Conservation (phyloP, 345 rosid species). For the Eutrema yunnanense region DNA sequence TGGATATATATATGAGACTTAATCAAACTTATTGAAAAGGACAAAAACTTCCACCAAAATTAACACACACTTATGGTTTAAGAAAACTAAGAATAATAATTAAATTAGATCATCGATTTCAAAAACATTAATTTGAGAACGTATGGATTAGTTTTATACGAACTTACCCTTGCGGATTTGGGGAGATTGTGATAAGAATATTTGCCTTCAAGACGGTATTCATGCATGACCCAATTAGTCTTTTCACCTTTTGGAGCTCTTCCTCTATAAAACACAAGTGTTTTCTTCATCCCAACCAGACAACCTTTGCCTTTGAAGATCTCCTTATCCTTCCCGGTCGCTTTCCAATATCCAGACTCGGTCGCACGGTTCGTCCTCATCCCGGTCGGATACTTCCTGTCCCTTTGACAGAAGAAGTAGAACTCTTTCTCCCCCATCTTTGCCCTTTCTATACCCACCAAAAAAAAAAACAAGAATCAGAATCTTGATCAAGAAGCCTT, state of each 20-base stretch:
- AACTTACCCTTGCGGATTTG: constrained; percentile 56
- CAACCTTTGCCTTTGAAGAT: constrained; percentile 47
- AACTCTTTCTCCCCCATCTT: constrained; percentile 96
- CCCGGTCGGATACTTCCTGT: constrained; percentile 91
- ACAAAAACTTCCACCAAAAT: constrained; percentile 9
- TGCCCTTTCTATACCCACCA: constrained; percentile 53
- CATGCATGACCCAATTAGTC: constrained; percentile 98
- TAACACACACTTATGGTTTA: constrained; percentile 15
- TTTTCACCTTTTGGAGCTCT: constrained; percentile 97
- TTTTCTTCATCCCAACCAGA: constrained; percentile 98
- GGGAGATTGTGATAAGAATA: constrained; percentile 72
- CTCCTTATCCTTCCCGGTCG: constrained; percentile 94
- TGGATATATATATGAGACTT: constrained; percentile 6
- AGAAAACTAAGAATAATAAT: constrained; percentile 13
- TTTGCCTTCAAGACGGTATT: constrained; percentile 87
- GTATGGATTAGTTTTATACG: background rate
- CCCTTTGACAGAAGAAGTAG: constrained; percentile 93
- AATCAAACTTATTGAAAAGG: constrained; percentile 18
- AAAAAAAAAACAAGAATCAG: background rate
- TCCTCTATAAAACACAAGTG: constrained; percentile 92
- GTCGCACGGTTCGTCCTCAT: constrained; percentile 97
- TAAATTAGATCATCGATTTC: background rate
- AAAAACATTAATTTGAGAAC: background rate
- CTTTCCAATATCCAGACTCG: constrained; percentile 93
- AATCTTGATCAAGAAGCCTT: constrained; percentile 10